Evolutionary conservation across 306 rosid species (phyloP).

Genomic region (Betula pendula): DNA sequence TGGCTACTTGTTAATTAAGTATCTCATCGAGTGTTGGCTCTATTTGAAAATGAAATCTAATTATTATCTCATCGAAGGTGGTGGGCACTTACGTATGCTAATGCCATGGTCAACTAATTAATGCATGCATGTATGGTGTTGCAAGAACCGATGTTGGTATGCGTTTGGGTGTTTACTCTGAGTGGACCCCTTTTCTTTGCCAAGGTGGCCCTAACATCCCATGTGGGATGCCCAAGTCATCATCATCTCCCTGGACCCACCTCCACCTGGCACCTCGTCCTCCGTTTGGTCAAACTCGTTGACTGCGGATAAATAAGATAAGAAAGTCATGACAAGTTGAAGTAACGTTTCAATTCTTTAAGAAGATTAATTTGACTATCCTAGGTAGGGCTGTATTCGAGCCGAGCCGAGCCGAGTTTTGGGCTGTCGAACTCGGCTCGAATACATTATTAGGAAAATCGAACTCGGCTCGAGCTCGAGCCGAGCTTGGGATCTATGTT

Average conservation of each 20-base stretch:
- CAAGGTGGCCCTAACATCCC: slow-evolving; percentile 28
- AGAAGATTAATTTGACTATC: too few species aligned
- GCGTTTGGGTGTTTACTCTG: background rate
- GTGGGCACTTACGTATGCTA: background rate
- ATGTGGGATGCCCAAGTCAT: slow-evolving; percentile 36
- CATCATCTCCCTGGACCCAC: background rate
- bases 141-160: slow-evolving; percentile 36
- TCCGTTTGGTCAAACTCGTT: slow-evolving; percentile 18
- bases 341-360: background rate
- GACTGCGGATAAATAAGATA: background rate
- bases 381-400: too few species aligned
- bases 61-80: background rate
- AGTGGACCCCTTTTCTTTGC: background rate
- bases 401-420: too few species aligned
- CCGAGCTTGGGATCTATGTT: too few species aligned
- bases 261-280: slow-evolving; percentile 30
- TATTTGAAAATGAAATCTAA: background rate
- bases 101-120: slow-evolving; percentile 25
- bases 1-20: too few species aligned
- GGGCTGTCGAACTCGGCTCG: too few species aligned
- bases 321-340: background rate
- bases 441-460: too few species aligned
- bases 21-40: background rate
- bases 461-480: too few species aligned
- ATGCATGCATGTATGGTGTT: slow-evolving; percentile 24